Evolutionary conservation across 1,284 basidiomycete genomes (phyloP).

Genomic region (Rhodotorula sp.): DNA sequence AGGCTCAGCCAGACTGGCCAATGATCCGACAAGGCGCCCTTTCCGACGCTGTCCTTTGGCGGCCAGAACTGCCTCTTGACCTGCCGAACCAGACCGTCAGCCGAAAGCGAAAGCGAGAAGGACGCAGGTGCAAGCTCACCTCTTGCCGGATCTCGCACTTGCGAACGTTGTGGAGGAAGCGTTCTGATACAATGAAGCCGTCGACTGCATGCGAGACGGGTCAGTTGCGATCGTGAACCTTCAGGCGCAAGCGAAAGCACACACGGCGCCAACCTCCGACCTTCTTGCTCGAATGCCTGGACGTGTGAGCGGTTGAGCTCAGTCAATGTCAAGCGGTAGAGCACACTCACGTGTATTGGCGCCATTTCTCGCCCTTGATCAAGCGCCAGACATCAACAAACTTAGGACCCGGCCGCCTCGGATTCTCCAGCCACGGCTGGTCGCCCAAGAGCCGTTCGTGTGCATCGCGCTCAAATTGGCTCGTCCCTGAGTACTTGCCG

Average conservation of each 20-base stretch:
- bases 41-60: background rate
- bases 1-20: constrained; percentile 24
- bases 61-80: constrained; percentile 21
- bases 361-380: constrained; percentile 59
- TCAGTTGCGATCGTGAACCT: background rate
- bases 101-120: background rate
- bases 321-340: rapidly evolving
- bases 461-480: constrained; percentile 42
- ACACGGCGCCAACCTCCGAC: constrained; percentile 16
- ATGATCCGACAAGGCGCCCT: constrained; percentile 20
- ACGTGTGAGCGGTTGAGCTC: too few species aligned
- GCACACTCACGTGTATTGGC: constrained; percentile 71
- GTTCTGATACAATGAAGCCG: constrained; percentile 39
- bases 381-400: constrained; percentile 75
- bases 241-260: background rate
- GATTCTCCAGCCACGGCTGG: constrained; percentile 12
- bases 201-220: constrained; percentile 22
- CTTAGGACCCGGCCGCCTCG: constrained; percentile 10
- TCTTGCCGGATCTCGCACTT: constrained; percentile 40
- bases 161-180: constrained; percentile 30
- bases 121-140: constrained; percentile 10
- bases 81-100: background rate
- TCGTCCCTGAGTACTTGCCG: constrained; percentile 19
- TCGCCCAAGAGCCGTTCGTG: constrained; percentile 53
- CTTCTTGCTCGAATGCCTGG: constrained; percentile 16